Conservation (phyloP, 2,329 filamentous ascomycete genomes). For the Trichoderma atrobrunneum region DNA sequence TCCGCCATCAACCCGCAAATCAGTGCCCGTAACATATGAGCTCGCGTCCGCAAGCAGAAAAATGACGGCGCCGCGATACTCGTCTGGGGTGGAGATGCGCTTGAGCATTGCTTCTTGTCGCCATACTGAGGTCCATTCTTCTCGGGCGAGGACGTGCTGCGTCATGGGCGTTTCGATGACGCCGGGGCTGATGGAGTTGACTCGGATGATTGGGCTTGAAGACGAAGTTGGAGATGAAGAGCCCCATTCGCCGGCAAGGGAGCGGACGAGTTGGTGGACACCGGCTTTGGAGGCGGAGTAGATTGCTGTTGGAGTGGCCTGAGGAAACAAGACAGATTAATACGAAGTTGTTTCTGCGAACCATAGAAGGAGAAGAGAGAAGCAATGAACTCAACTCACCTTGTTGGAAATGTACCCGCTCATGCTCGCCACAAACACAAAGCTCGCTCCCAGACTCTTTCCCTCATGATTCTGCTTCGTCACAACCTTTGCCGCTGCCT, state of each 20-base stretch:
- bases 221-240: conserved; percentile 40
- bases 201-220: neutral
- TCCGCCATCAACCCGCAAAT: conserved; percentile 11
- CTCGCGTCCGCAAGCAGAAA: conserved; percentile 6
- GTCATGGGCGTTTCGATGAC: conserved; percentile 19
- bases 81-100: neutral
- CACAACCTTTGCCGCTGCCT: conserved; percentile 47
- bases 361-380: neutral
- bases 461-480: conserved; percentile 30
- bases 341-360: neutral
- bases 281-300: conserved; percentile 57
- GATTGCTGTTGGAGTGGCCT: conserved; percentile 38
- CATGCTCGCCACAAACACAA: conserved; percentile 51
- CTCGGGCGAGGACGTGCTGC: neutral
- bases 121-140: conserved; percentile 6
- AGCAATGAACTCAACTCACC: conserved; percentile 30
- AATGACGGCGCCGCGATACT: conserved; percentile 7
- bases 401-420: conserved; percentile 41
- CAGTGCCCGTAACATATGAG: conserved; percentile 13
- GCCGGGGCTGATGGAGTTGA: conserved; percentile 40
- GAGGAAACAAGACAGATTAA: neutral
- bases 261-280: conserved; percentile 49
- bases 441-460: conserved; percentile 37
- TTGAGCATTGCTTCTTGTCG: conserved; percentile 15
- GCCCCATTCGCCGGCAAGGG: conserved; percentile 52